Percentiles rank a stretch among this genome's conserved stretches.
Conservation (phyloP, 257 asterid species). For the Capsicum chinense region DNA sequence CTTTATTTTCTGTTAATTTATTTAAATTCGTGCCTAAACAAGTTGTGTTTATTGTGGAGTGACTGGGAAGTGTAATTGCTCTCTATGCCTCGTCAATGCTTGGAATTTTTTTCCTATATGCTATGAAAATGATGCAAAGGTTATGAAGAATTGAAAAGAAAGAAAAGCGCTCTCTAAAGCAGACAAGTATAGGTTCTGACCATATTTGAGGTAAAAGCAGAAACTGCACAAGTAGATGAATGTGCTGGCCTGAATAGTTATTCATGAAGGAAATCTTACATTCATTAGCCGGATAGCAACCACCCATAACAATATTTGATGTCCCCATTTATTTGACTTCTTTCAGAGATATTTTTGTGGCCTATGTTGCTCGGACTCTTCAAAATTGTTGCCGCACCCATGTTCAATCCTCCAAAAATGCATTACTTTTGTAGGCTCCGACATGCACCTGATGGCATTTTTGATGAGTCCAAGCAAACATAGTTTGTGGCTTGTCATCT, state of each 20-base stretch:
- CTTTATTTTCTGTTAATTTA: not conserved
- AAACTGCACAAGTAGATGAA: not conserved
- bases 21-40: not conserved
- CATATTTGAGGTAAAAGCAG: not conserved
- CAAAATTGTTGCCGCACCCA: no score
- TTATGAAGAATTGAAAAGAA: not conserved
- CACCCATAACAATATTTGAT: not conserved
- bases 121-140: not conserved
- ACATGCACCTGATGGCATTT: no score
- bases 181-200: not conserved
- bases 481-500: not conserved
- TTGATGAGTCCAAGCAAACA: no score
- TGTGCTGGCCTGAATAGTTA: not conserved
- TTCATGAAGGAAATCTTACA: not conserved
- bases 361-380: no score
- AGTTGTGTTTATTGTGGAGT: not conserved
- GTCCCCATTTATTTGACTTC: not conserved
- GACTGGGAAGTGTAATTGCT: not conserved
- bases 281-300: not conserved
- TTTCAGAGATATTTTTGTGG: not conserved
- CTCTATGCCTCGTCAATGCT: not conserved
- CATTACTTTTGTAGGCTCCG: no score
- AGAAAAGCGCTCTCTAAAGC: conserved; percentile 1
- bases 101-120: not conserved
- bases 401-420: no score